Base-by-base conservation (phyloP, 1,284 basidiomycete species). In the Entoloma clypeatum region DNA sequence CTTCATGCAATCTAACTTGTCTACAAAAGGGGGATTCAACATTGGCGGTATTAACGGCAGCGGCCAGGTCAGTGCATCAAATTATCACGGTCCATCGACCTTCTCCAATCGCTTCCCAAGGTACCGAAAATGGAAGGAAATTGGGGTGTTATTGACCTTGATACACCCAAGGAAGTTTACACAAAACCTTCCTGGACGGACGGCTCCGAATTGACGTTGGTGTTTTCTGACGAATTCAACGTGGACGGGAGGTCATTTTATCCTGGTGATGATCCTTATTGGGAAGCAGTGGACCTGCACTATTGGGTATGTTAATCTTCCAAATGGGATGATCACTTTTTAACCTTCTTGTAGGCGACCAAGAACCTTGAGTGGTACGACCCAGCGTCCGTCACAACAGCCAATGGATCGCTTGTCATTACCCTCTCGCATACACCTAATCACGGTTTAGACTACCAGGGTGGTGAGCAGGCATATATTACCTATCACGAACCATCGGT, bases 141-240 rank as follows among this genome's bases (percentile, higher is more conserved):
- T 53, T 80, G 77, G 52, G 79, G 77, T 3, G 66, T 92, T 36
- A 82, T 94, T 49, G 92, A 94, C 59, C 36, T 68, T 5, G 79
- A 86, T 43, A 94, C 92, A 0, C 89, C 89, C 2, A 36, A 66
- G 16, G 65, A 69, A 1, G 77, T 65, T 1, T 77, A 78, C 54
- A 80, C 77, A 1, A 81, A 78, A 43, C 56, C 61, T 2, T 82
- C 85, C 35, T 79, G 69, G 55, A 60, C 62, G 22, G 72, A 77
- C 44, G 69, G 68, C 2, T 55, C 68, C 8, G 61, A 72, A 17
- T 67, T 77, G 66, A 76, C 82, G 41, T 72, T 95, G 4, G 79
- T 92, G 2, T 94, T 88, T 58, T 90, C 85, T 33, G 92, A 95
- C 62, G 93, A 96, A 65, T 97, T 97, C 63, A 81, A 95, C 42